Evolutionary conservation across 148 eudicot genomes (phyloP).

Genomic region (Arctostaphylos glauca): DNA sequence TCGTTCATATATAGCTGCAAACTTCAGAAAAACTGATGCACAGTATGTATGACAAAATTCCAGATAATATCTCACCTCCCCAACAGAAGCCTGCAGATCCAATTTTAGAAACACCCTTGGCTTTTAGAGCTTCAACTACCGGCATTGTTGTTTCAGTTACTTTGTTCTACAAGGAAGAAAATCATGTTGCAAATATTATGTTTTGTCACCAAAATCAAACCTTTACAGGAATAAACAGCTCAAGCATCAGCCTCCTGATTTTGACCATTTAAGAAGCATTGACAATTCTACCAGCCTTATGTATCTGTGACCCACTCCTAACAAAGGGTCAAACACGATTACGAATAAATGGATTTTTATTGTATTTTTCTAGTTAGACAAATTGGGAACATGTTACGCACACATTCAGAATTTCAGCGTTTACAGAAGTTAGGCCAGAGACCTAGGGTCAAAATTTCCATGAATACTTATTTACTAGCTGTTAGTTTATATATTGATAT

Average conservation of each 20-base stretch:
- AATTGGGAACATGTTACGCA: background rate
- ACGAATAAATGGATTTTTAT: background rate
- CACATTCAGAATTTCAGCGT: background rate
- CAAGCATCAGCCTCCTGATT: background rate
- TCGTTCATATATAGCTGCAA: background rate
- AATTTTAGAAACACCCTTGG: conserved; percentile 50
- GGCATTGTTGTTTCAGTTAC: conserved; percentile 50
- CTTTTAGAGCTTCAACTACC: conserved; percentile 52
- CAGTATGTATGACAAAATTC: background rate
- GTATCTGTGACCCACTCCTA: background rate
- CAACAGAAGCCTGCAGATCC: conserved; percentile 84
- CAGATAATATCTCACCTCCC: conserved; percentile 56
- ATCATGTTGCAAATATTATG: background rate
- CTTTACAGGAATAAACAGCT: background rate
- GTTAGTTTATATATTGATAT: background rate
- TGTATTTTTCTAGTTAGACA: background rate
- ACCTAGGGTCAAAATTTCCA: background rate
- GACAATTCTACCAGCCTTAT: background rate
- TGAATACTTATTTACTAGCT: background rate
- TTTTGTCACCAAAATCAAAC: background rate
- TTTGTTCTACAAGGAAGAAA: conserved; percentile 37
- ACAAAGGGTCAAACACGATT: background rate
- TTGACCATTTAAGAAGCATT: background rate
- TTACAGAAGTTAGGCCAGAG: background rate
- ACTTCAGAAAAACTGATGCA: background rate